Base-by-base conservation (phyloP, 352 stramenopile species). In the Achlya hypogyna region DNA sequence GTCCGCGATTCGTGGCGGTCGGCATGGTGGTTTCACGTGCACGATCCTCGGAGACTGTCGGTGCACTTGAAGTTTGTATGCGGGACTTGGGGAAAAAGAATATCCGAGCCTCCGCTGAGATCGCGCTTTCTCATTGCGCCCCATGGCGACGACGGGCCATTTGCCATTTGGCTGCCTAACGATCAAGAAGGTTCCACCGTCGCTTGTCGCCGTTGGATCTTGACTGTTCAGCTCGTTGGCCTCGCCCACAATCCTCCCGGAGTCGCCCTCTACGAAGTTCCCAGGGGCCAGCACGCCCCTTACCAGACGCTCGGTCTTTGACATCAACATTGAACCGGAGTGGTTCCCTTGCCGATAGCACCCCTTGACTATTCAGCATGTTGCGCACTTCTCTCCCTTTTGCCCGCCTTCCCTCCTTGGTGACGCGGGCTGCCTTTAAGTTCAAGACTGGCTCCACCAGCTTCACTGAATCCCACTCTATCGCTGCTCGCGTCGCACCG, bases 121-220 rank as follows among this genome's bases (percentile, higher is more conserved):
- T 29, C n/a, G 20, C 10, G 29, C 14, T 59, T 27, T 58, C 10
- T 6, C 6, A 27, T 5, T 14, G 18, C 16, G 10, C 51, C 14
- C 14, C 38, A 10, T 4, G 4, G 34, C 54, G 6, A 49, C 10
- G 16, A 58, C 45, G 31, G 29, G 4, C 28, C 60, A 67, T 29
- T 67, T 67, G 60, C 60, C 60, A 67, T 67, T 67, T 67, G 60
- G 60, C 60, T 67, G 60, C 60, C 60, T 58, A 58, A 67, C 60
- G 60, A 42, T 67, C 60, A 67, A 67, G 60, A 67, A 67, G 59
- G 60, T 45, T 67, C 60, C 42, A 27, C 25, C 18, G n/a, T 51
- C 32, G 28, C 43, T 28, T 29, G 42, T 28, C 51, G 31, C 45
- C 60, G 45, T 58, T 59, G 42, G 60, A 67, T 58, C 60, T 67